Evolutionary conservation across 1,284 basidiomycete species (phyloP).

Genomic region (Ganoderma multipileum): DNA sequence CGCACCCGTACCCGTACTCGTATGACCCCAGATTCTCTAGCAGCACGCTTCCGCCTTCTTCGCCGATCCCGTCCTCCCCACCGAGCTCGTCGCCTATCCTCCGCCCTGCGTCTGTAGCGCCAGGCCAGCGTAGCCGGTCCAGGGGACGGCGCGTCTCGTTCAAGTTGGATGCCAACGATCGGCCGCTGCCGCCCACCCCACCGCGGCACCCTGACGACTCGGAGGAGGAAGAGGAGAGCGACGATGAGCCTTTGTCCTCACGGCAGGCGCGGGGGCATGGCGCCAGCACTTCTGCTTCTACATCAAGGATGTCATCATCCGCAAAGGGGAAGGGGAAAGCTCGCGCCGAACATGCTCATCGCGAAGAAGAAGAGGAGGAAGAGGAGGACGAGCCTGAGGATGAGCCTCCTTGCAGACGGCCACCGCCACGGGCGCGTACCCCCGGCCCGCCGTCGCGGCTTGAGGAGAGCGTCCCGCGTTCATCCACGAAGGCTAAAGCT

Average conservation of each 20-base stretch:
- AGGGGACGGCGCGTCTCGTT: conserved; percentile 41
- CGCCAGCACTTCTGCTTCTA: not conserved
- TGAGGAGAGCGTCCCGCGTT: conserved; percentile 25
- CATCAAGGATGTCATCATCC: not conserved
- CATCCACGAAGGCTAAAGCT: not conserved
- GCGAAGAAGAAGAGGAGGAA: conserved; percentile 25
- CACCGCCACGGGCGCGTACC: conserved; percentile 33
- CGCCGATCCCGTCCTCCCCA: conserved; percentile 43
- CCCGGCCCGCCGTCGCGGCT: conserved; percentile 36
- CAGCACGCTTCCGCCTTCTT: conserved; percentile 54
- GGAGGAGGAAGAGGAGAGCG: conserved; percentile 7
- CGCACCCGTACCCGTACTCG: conserved; percentile 45
- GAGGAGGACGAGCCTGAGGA: conserved; percentile 22
- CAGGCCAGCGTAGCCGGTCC: conserved; percentile 37
- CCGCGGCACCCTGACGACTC: conserved; percentile 10
- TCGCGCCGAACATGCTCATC: conserved; percentile 17
- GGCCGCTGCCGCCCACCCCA: conserved; percentile 26
- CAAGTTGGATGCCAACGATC: conserved; percentile 36
- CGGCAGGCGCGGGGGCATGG: not conserved
- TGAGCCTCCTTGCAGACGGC: conserved; percentile 15
- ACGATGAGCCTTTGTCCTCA: conserved; percentile 6
- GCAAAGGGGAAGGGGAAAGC: conserved; percentile 30
- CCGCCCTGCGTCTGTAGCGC: conserved; percentile 26
- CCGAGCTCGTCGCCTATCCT: conserved; percentile 28
- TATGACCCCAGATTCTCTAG: conserved; percentile 50